Base-by-base conservation (phyloP, 2,329 filamentous ascomycete species). In the Aphanocladium album region DNA sequence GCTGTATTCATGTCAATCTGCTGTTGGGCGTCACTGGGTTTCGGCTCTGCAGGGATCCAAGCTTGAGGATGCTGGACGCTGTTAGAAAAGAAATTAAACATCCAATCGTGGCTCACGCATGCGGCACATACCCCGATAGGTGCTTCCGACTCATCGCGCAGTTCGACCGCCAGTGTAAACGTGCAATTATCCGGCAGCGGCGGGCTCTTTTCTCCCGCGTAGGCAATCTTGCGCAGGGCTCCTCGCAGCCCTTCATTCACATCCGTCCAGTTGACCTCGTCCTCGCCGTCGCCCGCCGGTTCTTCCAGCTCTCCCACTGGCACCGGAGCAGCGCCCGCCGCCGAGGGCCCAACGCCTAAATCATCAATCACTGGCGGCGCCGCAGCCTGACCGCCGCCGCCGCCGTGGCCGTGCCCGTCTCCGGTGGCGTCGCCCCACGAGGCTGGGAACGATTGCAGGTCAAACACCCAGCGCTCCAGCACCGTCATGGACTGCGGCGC, bases 161-260 rank as follows among this genome's bases (percentile, higher is more conserved):
- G 71, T 72, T 93, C 90, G 45, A 93, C 81, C 0, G 87, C 88
- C n/a, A 93, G 72, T 0, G 89, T 90, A 71, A 90, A 93, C 0
- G 88, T 89, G 71, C 89, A 91, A 1, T 82, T 82, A 1, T 79
- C 73, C 0, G 89, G 88, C 23, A 92, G 70, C 0, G 79, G 73
- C 0, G 72, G 75, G 63, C 91, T 77, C 60, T 77, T 80, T 62
- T 85, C 80, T 9, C 80, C 84, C 3, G 83, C 80, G 62, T 85
- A 82, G 0, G 84, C 81, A 16, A 93, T 75, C 51, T 83, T 82
- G 58, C 82, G 76, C 65, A 93, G 76, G 0, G 85, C 85, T 2
- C 83, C 89, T 27, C 90, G 81, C 50, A 93, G 80, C 64, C 90
- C 86, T 74, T 93, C 88, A 56, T 90, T 83, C 6, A 93, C 78